Base-by-base conservation (phyloP, 805 yeast species). In the Yarrowia porcina region DNA sequence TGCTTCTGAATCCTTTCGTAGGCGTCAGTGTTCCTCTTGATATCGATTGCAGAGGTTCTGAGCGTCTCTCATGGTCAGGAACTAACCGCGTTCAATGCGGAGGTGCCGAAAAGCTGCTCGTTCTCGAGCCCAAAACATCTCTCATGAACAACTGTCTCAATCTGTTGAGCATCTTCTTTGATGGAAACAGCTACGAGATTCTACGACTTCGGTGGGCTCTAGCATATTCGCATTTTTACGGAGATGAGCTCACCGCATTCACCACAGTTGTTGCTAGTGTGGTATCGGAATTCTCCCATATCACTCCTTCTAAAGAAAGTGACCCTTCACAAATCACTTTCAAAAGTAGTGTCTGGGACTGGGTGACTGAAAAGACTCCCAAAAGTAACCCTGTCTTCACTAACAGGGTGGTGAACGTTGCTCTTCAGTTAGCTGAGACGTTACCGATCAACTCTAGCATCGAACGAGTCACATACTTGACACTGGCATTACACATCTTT, bases 1-100 rank as follows among this genome's bases (percentile, higher is more conserved):
- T 72, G 20, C 66, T 88, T 3, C 23, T 64, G 50, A 63, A 60
- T 49, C 59, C 60, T 9, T 52, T 52, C n/a, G 59, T 52, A 12
- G 59, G 59, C 8, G 59, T 52, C 33, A 52, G 59, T 36, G 59
- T 52, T 4, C 59, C 59, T 11, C 44, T 52, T 3, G 44, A 52
- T 9, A 12, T 52, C 12, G 20, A 13, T 3, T 15, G 5, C 35
- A 5, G 15, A 15, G 21, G 4, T 21, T 7, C 35, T 3, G 20
- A 20, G 15, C 15, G 13, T 12, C 13, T 52, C 3, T 35, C 59
- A 5, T 52, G 59, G 59, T 23, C 59, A 9, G 59, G 59, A 5
- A 52, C 59, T 3, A 36, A 52, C 30, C 32, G 59, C 1, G 44
- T 52, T 3, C 44, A 52, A 6, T 52, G 33, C 13, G 59, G 44